Base-by-base conservation (phyloP, 805 yeast species). In the Ogataea paraovalis region DNA sequence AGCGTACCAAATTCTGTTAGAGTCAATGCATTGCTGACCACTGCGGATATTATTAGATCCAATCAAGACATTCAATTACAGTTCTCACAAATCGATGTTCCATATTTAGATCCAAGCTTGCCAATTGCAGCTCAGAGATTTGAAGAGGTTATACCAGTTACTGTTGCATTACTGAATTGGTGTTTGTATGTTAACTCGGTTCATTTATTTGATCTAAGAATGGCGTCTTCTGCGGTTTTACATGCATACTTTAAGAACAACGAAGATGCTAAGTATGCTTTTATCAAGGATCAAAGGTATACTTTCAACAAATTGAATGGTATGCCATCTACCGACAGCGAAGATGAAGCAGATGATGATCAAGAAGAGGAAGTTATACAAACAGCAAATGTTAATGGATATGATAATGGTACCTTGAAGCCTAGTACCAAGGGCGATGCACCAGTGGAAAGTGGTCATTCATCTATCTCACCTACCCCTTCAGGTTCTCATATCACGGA, bases 71-170 rank as follows among this genome's bases (percentile, higher is more conserved):
- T 86, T 30, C 99, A 94, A 64, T 68, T 70, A 13, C 80, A 80
- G 48, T 85, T 92, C 56, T 74, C 89, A 1, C 82, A 81, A 46
- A 82, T 92, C 13, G 98, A 94, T 64, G 97, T 94, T 7, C 99
- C 99, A 0, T 88, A 84, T 60, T 73, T 91, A 46, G 97, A 89
- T 59, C 89, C 96, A 10, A 56, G 62, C 44, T 52, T 67, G 39
- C 70, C 70, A 10, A 21, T 48, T 2, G 16, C 57, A 9, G 63
- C 63, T 7, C 70, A 66, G 48, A 62, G 54, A 46, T 62, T 58
- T 46, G 69, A 62, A 13, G 60, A 56, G 1, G 43, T 77, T 1
- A 66, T 88, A 2, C 92, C 97, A 0, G 95, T 87, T 0, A 73
- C 85, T 0, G 72, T 76, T 25, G 89, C 95, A 0, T 70, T 94